Base-by-base conservation (phyloP, 2,329 filamentous ascomycete species). In the Nothomitra cinnamomea region DNA sequence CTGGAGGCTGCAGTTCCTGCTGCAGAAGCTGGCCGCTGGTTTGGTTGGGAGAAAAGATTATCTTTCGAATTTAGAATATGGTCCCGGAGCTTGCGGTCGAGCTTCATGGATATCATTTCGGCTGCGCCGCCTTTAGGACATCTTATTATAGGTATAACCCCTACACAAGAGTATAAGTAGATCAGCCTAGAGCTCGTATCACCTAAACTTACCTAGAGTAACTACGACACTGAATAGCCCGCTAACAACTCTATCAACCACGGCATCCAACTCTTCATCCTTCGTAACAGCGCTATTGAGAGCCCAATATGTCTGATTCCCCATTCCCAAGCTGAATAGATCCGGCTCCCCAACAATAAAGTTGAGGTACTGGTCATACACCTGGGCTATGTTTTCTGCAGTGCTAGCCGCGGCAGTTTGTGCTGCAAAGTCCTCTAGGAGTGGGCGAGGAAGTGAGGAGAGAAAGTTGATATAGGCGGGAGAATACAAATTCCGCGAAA, bases 41-140 rank as follows among this genome's bases (percentile, higher is more conserved):
- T 75, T 55, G 67, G 76, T 52, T 81, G 75, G 0, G 88, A 94
- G 67, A 98, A 98, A 3, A 98, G 77, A 63, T 95, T 96, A 64
- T 95, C 90, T 71, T 95, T 96, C 12, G 90, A 95, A 68, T 96
- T 96, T 58, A 98, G 76, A 53, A 96, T 86, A 65, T 98, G 92
- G 63, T 98, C 92, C 62, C 92, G 82, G 21, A 98, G 78, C 67
- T 96, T 98, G 56, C 92, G 82, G 65, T 98, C 92, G 22, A 98
- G 79, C 64, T 94, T 95, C 13, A 86, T 85, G 13, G 88, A 85
- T 59, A 98, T 94, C 74, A 95, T 84, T 65, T 96, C 90, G 13
- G 92, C 90, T 2, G 92, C 87, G 36, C 87, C 89, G 51, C 84
- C 87, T 65, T 92, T 95, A 5, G 92, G 89, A 64, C 87, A 95